Conservation (phyloP, 345 rosid species). For the Citrus medica region DNA sequence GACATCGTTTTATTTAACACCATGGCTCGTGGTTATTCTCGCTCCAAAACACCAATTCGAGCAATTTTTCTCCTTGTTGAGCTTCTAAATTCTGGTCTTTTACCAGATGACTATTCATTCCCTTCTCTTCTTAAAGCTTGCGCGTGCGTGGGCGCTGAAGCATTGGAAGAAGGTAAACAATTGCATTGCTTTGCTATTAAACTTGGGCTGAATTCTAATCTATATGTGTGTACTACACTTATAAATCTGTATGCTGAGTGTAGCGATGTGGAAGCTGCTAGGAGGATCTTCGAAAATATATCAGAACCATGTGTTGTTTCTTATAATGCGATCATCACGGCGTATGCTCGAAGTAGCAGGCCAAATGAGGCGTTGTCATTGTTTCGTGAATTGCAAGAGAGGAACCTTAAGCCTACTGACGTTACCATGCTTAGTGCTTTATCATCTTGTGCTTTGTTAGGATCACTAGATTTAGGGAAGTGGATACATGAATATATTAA, state of each 20-base stretch:
- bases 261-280: conserved; percentile 59
- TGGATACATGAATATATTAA: conserved; percentile 79
- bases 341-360: conserved; percentile 58
- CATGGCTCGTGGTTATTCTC: conserved; percentile 68
- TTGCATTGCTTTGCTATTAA: conserved; percentile 52
- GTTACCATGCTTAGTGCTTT: conserved; percentile 74
- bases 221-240: conserved; percentile 63
- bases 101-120: conserved; percentile 65
- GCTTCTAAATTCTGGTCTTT: conserved; percentile 40
- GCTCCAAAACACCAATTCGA: conserved; percentile 31
- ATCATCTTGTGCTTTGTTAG: conserved; percentile 78
- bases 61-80: conserved; percentile 43
- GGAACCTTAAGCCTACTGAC: conserved; percentile 57
- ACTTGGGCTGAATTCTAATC: conserved; percentile 44
- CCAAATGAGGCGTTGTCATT: conserved; percentile 71
- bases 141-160: conserved; percentile 33
- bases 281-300: conserved; percentile 51
- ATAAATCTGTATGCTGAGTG: conserved; percentile 67
- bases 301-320: conserved; percentile 62
- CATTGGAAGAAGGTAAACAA: conserved; percentile 57
- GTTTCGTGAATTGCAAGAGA: conserved; percentile 67
- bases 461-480: conserved; percentile 76
- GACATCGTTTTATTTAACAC: conserved; percentile 56
- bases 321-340: conserved; percentile 73
- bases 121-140: conserved; percentile 66